Base-by-base conservation (phyloP, 768 basidiomycete species). In the Trametes coccinea region DNA sequence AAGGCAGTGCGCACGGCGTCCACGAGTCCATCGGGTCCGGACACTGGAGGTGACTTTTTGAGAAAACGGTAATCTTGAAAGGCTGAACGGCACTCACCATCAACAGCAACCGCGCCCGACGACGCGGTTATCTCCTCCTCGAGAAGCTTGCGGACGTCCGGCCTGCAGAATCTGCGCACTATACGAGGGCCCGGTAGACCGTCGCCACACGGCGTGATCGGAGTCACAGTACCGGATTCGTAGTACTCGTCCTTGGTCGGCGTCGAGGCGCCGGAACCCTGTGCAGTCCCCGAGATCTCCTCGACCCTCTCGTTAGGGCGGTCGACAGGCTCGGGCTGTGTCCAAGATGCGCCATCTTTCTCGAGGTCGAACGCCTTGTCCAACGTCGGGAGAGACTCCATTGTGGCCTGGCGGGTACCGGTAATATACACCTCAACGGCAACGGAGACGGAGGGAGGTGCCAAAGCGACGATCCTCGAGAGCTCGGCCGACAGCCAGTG, bases 71-170 rank as follows among this genome's bases (percentile, higher is more conserved):
- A 22, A 22, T 22, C 22, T 22, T 22, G 1, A 22, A 22, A 22
- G 22, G 22, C 22, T 22, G 22, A 22, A 22, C n/a, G 33, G 11
- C 40, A 60, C 67, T 53, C 48, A 74, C 73, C 70, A 58, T 74
- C 70, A 6, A 74, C 71, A 14, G 73, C 70, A 6, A 74, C 69
- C 8, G 70, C 67, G 6, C 71, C 71, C 39, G 48, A 53, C 4
- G 70, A 66, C 16, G 49, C 51, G 22, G 39, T 29, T 3, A 74
- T 54, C 48, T 68, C 69, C 14, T 68, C 65, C 22, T 69, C 63
- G 37, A 74, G 64, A 30, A 74, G 59, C 22, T 51, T 33, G 45
- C 39, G 43, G 46, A 73, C 54, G 57, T 72, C 67, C 22, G 73
- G 71, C 11, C 72, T 62, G 37, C 71, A 69, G 29, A 30, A 22